A percentile compares a stretch with the other conserved stretches of the same genome.
phyloP scores from a whole-genome alignment of 2,329 filamentous ascomycete species.

The Calonectria henricotiae region DNA sequence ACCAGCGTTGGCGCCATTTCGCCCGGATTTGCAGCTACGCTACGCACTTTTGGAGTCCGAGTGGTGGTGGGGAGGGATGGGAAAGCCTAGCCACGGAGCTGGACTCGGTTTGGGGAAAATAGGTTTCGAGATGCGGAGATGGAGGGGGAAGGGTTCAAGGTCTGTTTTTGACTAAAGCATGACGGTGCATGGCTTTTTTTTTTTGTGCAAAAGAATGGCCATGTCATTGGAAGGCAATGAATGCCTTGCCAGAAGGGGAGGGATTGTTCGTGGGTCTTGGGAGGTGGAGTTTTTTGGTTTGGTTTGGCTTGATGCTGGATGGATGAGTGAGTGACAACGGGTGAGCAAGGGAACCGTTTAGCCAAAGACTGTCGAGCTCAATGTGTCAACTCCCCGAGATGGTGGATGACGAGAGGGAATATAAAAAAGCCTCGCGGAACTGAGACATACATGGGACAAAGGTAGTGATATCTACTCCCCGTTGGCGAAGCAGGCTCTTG shows the following conservation, averaged over 20 bases:
- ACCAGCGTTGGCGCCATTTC: not conserved
- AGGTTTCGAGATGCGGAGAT: not conserved
- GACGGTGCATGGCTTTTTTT: constrained; percentile 18
- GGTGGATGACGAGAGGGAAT: not conserved
- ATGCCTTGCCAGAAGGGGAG: not conserved
- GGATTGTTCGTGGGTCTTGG: constrained; percentile 16
- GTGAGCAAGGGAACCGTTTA: not conserved
- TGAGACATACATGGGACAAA: constrained; percentile 6
- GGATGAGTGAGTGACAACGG: too few relatives aligned
- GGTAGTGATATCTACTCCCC: not conserved
- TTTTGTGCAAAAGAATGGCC: not conserved
- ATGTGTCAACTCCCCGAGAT: constrained; percentile 8
- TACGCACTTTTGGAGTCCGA: too few relatives aligned
- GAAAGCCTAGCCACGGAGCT: not conserved
- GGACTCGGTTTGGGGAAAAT: constrained; percentile 12
- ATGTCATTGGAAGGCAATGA: constrained; percentile 10
- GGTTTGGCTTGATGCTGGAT: too few relatives aligned
- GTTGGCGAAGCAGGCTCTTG: constrained; percentile 14
- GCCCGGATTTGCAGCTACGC: not conserved
- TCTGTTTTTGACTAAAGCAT: constrained; percentile 13
- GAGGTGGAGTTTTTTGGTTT: not conserved
- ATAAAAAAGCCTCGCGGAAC: not conserved
- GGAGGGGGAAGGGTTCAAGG: constrained; percentile 24
- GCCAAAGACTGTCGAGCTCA: not conserved
- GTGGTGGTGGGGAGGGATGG: not conserved